Base-by-base conservation (phyloP, 73 alveolate genomes). In the Tetrahymena malaccensis region DNA sequence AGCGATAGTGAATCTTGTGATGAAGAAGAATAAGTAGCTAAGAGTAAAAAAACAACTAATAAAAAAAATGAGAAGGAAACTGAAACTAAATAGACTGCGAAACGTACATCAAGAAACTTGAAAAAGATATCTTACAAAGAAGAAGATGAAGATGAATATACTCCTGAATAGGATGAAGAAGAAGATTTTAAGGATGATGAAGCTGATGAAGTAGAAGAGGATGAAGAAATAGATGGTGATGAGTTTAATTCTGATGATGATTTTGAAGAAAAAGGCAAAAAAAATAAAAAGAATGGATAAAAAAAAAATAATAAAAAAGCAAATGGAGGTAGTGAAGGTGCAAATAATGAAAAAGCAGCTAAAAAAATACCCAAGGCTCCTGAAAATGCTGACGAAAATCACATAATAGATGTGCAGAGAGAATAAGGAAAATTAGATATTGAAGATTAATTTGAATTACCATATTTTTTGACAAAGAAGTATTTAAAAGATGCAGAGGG, bases 391-490 rank as follows among this genome's bases (percentile, higher is more conserved):
- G 89, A 70, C 25, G 89, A 70, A 3, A 70, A 70, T 70, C 89
- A 70, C 11, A 70, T 70, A 2, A 70, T 70, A 5, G 89, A 70
- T 11, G 89, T 70, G 1, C 12, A 70, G 25, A 70, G 25, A n/a
- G 89, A 70, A 33, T n/a, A 70, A 70, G 89, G 89, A 70, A 70
- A 70, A 31, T 25, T 70, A 4, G 37, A 70, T 31, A 31, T 70
- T 8, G 89, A 70, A 70, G 89, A 70, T 70, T 70, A 70, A 70
- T 70, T 25, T 70, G 89, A 70, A 70, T 70, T 70, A n/a, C 99
- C 99, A 37, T 84, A 94, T 57, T 98, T 98, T 84, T 43, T 97
- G 11, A 94, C 95, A 37, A 95, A 93, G 31, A 98, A 96, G 85
- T 94, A 95, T 57, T 94, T 97, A 8, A 94, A 96, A 85, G 99